Evolutionary conservation across 805 yeast genomes (phyloP), one percentile per base, ranked within the genome.

Genomic region (Zygotorulaspora sp.): DNA sequence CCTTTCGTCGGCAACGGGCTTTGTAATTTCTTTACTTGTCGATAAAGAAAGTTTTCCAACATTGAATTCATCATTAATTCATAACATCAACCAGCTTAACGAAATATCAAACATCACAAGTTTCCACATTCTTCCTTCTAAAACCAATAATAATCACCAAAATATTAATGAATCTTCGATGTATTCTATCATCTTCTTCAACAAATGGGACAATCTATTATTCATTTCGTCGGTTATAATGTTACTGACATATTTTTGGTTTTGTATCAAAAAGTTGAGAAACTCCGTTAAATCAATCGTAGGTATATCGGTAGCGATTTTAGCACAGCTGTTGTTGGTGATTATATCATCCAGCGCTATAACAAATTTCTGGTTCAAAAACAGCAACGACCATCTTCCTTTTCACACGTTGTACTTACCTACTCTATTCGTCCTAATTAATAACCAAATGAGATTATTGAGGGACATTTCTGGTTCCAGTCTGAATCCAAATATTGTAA

Each of bases 1-100:
- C 2, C 57, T 70, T 5, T 59, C 56, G 36, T 60, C 67, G 13
- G 75, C 75, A 0, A 56, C 62, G 10, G 57, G 70, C 0, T 26
- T 71, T 5, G 60, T 66, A 37, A 50, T 72, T 1, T 46, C 68
- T 16, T 23, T 70, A 6, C 43, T 68, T 25, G 62, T 59, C 32
- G 36, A 43, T 6, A 31, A 18, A 6, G 35, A 33, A 3, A 40
- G 51, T n/a, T 29, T 8, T 5, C 39, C 34, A 2, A 33, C 38
- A 10, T 30, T 46, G 11, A 37, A 42, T 17, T 44, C 35, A 0
- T 40, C 48, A 3, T 59, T 71, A 61, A 62, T 62, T 21, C 17
- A 39, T 4, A 66, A 68, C 48, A 24, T 69, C 26, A 36, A 32
- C 13, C 26, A 35, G 9, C 19, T 66, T 8, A 39, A 49, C 30